Percentiles rank a stretch among this genome's conserved stretches.
Conservation (phyloP, 1,284 basidiomycete species). For the Moesziomyces globuligerus region DNA sequence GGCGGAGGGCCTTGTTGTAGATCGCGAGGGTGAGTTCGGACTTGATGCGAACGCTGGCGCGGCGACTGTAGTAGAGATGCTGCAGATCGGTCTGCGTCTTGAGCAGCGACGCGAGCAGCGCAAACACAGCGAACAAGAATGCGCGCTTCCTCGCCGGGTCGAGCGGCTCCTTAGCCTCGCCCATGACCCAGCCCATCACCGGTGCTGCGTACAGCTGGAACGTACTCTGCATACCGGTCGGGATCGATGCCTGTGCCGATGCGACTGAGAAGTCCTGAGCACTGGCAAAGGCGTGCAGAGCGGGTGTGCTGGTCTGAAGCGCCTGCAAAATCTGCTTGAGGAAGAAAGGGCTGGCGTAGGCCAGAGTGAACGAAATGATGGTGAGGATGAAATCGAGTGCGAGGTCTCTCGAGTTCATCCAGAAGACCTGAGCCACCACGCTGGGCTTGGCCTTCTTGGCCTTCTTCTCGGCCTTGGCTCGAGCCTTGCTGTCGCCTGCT, state of each 20-base stretch:
- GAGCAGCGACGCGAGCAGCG: slow-evolving; percentile 34
- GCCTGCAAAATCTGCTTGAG: slow-evolving; percentile 46
- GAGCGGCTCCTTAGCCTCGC: slow-evolving; percentile 3
- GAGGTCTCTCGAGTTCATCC: slow-evolving; percentile 43
- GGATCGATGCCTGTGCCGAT: neutral
- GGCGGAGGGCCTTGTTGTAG: slow-evolving; percentile 87
- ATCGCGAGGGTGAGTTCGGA: slow-evolving; percentile 82
- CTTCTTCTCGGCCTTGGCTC: slow-evolving; percentile 30
- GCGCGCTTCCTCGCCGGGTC: slow-evolving; percentile 27
- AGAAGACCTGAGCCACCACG: slow-evolving; percentile 25
- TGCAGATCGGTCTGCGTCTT: slow-evolving; percentile 72
- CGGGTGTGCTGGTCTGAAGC: slow-evolving; percentile 6
- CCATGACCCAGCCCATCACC: slow-evolving; percentile 1
- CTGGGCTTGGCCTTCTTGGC: slow-evolving; percentile 27
- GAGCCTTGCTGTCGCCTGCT: slow-evolving; percentile 2
- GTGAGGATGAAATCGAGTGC: slow-evolving; percentile 38
- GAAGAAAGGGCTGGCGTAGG: slow-evolving; percentile 49
- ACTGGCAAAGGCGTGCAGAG: neutral
- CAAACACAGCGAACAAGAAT: slow-evolving; percentile 43
- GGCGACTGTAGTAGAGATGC: slow-evolving; percentile 79
- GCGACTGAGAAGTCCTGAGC: neutral
- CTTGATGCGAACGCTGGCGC: slow-evolving; percentile 75
- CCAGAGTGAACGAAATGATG: slow-evolving; percentile 42
- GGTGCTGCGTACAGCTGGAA: slow-evolving; percentile 1
- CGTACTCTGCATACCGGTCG: neutral